Base-by-base conservation (phyloP, 805 yeast genomes). In the Maudiozyma bulderi region DNA sequence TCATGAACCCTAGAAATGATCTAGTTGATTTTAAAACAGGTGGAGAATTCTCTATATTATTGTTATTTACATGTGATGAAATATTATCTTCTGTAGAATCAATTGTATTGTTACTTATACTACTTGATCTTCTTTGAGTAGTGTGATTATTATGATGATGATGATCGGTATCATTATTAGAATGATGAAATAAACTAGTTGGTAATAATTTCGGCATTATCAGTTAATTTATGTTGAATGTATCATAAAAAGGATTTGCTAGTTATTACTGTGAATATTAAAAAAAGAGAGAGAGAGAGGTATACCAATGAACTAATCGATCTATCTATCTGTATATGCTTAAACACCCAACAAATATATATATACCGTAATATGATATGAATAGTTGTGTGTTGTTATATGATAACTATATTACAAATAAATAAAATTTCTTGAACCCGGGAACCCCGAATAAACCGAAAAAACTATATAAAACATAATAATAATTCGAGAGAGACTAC, bases 181-280 rank as follows among this genome's bases (percentile, higher is more conserved):
- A 41, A 28, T 33, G 49, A 37, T 50, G 63, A 45, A 61, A 61
- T 8, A 59, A 58, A 40, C 55, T 57, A 42, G 59, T 57, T 2
- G 61, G 53, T 30, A 61, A 51, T 41, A 61, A 40, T 29, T 54
- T 57, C 2, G 66, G 66, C 66, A 61, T 61, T 42, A 2, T 20
- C 13, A 15, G 14, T 40, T 41, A 41, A 10, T 40, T 10, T 20
- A 20, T 20, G 4, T 20, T 20, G 26, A 20, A 20, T 20, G 26
- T 20, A 20, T 20, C 26, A 20, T 40, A 40, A 8, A 20, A 28
- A 29, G 6, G 31, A 3, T 4, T 7, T 20, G 8, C 6, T n/a
- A 3, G 41, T n/a, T 34, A 4, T n/a, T n/a, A 34, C 37, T 10
- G 37, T 34, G 37, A 11, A n/a, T 11, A 11, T 11, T 3, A 34